These are phyloP conservation scores for Pichia ethanolica DNA, from an alignment of 805 yeast species.

Conservation along the genomic window DNA sequence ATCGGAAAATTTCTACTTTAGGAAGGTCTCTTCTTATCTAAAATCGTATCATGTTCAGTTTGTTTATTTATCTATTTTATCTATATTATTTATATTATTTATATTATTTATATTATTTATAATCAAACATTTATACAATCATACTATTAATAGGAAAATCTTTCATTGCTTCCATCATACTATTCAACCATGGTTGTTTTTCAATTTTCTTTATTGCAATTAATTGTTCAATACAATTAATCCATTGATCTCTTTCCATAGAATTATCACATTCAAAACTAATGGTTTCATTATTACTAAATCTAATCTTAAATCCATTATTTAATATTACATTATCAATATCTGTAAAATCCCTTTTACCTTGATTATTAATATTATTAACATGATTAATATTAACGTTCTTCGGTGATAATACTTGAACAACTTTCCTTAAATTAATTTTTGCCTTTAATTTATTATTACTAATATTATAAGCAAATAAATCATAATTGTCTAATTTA, in stretches of 20 bases:
- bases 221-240: conserved; percentile 46
- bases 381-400: background rate
- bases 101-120: no score
- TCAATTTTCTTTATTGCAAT: conserved; percentile 32
- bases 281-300: conserved; percentile 74
- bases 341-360: background rate
- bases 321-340: conserved; percentile 60
- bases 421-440: conserved; percentile 66
- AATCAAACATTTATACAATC: background rate
- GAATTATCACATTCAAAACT: conserved; percentile 78
- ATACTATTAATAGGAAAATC: conserved; percentile 1
- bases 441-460: conserved; percentile 64
- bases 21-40: no score
- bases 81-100: no score
- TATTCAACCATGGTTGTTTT: conserved; percentile 31
- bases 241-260: conserved; percentile 60
- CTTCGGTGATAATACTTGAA: conserved; percentile 36
- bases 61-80: no score
- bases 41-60: no score
- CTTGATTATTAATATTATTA: no score
- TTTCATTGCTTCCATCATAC: conserved; percentile 17
- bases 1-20: no score
- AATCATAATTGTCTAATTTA: conserved; percentile 60
- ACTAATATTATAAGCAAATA: conserved; percentile 70
- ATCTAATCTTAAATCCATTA: conserved; percentile 67